Evolutionary conservation across 768 basidiomycete genomes (phyloP).

Genomic region (Mycena albidolilacea): DNA sequence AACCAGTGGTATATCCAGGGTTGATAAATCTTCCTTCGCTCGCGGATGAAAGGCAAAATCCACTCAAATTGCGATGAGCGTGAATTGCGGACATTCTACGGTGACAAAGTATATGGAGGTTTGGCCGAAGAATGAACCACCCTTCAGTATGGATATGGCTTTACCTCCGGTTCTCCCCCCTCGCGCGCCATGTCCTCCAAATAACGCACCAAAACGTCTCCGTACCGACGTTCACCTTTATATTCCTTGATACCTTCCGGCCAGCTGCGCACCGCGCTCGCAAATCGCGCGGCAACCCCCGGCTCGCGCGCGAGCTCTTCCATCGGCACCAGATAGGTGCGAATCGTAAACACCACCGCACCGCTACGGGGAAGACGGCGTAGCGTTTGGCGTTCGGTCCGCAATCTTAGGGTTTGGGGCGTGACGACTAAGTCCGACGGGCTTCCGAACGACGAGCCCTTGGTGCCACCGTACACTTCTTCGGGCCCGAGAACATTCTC

Average conservation of each 20-base stretch:
- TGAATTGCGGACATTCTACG: too few species aligned
- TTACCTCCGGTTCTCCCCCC: slow-evolving; percentile 5
- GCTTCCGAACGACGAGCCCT: slow-evolving; percentile 42
- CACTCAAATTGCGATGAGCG: too few species aligned
- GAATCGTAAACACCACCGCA: slow-evolving; percentile 78
- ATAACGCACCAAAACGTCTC: slow-evolving; percentile 54
- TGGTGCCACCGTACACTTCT: slow-evolving; percentile 52
- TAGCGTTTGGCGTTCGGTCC: slow-evolving; percentile 78
- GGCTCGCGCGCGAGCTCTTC: slow-evolving; percentile 66
- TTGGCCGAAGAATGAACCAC: neutral
- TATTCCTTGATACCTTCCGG: slow-evolving; percentile 71
- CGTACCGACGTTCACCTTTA: slow-evolving; percentile 55
- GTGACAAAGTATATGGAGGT: neutral
- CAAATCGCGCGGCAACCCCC: slow-evolving; percentile 74
- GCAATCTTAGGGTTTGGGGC: slow-evolving; percentile 65
- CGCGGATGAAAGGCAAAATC: too few species aligned
- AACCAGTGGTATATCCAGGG: too few species aligned
- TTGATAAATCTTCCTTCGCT: too few species aligned
- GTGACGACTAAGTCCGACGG: slow-evolving; percentile 44
- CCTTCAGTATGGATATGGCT: slow-evolving; percentile 33
- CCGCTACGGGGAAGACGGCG: slow-evolving; percentile 75
- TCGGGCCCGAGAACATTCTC: slow-evolving; percentile 69
- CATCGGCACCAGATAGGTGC: slow-evolving; percentile 73
- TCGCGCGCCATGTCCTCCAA: slow-evolving; percentile 48
- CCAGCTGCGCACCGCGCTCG: slow-evolving; percentile 77